Conservation (phyloP, 495 filamentous ascomycete genomes). For the Aspergillus baeticus region DNA sequence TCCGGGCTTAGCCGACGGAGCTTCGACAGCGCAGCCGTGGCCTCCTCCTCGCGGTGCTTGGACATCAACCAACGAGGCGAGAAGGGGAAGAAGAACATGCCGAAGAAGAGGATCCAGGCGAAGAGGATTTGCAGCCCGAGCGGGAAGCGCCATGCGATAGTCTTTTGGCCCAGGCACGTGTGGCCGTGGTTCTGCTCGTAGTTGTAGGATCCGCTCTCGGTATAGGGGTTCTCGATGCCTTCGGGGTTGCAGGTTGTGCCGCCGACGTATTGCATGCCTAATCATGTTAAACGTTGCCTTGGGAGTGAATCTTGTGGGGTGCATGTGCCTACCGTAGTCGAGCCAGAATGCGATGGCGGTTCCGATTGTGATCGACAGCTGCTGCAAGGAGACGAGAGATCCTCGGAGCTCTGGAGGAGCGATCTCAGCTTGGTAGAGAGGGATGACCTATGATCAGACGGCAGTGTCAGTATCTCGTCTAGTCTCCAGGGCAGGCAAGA, state of each 20-base stretch:
- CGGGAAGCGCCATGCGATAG: slow-evolving; percentile 53
- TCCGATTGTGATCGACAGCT: slow-evolving; percentile 63
- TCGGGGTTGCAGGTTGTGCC: slow-evolving; percentile 57
- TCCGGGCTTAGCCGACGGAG: slow-evolving; percentile 48
- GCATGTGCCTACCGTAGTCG: slow-evolving; percentile 56
- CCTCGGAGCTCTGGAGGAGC: slow-evolving; percentile 70
- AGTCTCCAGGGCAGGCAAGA: no score
- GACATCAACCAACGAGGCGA: slow-evolving; percentile 65
- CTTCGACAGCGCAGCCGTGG: slow-evolving; percentile 45
- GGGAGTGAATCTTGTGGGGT: no score
- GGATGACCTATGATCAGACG: slow-evolving; percentile 13
- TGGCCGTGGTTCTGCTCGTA: slow-evolving; percentile 60
- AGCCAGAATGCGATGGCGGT: slow-evolving; percentile 67
- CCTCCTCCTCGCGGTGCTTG: slow-evolving; percentile 59
- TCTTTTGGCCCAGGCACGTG: slow-evolving; percentile 50
- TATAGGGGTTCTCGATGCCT: slow-evolving; percentile 28
- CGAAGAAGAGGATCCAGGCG: slow-evolving; percentile 51
- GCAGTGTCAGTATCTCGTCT: background rate
- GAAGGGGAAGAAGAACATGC: slow-evolving; percentile 56
- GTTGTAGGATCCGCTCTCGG: slow-evolving; percentile 27
- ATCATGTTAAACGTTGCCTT: no score
- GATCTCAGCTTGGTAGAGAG: slow-evolving; percentile 26
- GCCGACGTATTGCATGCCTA: slow-evolving; percentile 51
- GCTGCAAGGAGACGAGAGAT: slow-evolving; percentile 68
- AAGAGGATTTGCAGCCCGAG: slow-evolving; percentile 61